Percentiles rank a stretch among this genome's conserved stretches.
Evolutionary conservation across 2,329 filamentous ascomycete genomes (phyloP).

Genomic region (Fusarium verrucosum): DNA sequence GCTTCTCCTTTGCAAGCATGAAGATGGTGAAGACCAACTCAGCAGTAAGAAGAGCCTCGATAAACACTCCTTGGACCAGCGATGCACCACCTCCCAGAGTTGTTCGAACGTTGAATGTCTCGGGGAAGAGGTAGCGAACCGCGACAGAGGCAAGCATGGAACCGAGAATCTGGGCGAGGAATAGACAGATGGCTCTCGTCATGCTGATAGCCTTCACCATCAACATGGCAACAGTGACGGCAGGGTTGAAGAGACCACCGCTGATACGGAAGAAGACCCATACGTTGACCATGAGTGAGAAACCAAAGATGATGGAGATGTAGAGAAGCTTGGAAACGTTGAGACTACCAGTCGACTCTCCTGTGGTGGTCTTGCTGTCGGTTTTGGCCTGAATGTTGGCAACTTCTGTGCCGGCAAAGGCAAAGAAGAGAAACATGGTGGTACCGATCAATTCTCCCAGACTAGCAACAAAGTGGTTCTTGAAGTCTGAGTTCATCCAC

Average conservation of each 20-base stretch:
- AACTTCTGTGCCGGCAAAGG: conserved; percentile 54
- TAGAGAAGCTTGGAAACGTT: conserved; percentile 55
- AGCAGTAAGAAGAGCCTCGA: conserved; percentile 60
- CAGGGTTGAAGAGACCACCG: conserved; percentile 51
- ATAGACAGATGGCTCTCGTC: conserved; percentile 57
- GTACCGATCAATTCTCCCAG: conserved; percentile 55
- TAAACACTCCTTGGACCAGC: conserved; percentile 58
- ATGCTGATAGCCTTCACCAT: conserved; percentile 59
- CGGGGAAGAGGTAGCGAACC: conserved; percentile 55
- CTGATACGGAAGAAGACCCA: conserved; percentile 60
- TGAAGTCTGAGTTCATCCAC: conserved; percentile 59
- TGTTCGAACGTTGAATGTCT: conserved; percentile 54
- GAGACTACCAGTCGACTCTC: conserved; percentile 55
- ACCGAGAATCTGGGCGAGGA: conserved; percentile 61
- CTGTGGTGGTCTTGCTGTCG: conserved; percentile 52
- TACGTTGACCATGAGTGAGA: conserved; percentile 57
- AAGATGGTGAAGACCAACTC: conserved; percentile 60
- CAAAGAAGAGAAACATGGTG: conserved; percentile 56
- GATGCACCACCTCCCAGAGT: conserved; percentile 52
- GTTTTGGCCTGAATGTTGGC: conserved; percentile 52
- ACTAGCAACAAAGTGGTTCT: conserved; percentile 55
- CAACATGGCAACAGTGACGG: conserved; percentile 60
- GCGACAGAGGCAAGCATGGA: conserved; percentile 56
- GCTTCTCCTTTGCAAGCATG: conserved; percentile 63
- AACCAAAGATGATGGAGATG: conserved; percentile 54